These are phyloP conservation scores for Cymbidium sinense DNA, from an alignment of 106 monocot species.

Conservation along the genomic window DNA sequence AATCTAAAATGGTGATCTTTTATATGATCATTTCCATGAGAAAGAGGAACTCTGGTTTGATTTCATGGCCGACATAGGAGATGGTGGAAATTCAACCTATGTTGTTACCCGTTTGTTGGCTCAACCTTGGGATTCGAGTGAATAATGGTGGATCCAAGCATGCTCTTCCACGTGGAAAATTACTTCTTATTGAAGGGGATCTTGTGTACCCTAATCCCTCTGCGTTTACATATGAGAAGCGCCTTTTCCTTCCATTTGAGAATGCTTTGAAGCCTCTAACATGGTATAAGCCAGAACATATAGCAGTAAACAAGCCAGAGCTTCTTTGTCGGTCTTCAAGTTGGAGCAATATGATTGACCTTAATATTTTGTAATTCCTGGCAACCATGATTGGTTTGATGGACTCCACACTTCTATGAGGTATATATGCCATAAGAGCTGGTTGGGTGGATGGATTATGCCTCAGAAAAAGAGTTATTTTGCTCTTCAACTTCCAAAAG, in stretches of 20 bases:
- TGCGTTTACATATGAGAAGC: conserved; percentile 74
- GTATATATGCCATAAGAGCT: conserved; percentile 93
- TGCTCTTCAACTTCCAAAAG: conserved; percentile 87
- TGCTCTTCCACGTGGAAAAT: conserved; percentile 55
- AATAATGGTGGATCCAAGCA: conserved; percentile 27
- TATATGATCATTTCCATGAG: conserved; percentile 76
- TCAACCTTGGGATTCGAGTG: conserved; percentile 51
- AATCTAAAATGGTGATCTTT: conserved; percentile 64
- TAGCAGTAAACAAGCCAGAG: conserved; percentile 83
- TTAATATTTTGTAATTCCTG: conserved; percentile 91
- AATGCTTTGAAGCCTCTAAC: conserved; percentile 90
- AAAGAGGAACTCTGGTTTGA: conserved; percentile 97
- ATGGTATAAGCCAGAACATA: conserved; percentile 85
- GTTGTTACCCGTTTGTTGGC: conserved; percentile 79
- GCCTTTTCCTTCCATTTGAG: conserved; percentile 87
- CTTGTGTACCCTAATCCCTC: conserved; percentile 99
- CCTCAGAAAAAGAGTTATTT: conserved; percentile 99
- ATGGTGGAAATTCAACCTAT: conserved; percentile 98
- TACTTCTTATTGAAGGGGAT: conserved; percentile 97
- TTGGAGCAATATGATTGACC: conserved; percentile 72
- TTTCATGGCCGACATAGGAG: conserved; percentile 98
- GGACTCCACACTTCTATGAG: conserved; percentile 94
- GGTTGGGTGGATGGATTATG: conserved; percentile 94
- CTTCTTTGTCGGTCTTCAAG: conserved; percentile 63
- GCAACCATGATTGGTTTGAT: conserved; percentile 99